Evolutionary conservation across 179 eudicot genomes (phyloP).

Genomic region (Gypsophila paniculata): DNA sequence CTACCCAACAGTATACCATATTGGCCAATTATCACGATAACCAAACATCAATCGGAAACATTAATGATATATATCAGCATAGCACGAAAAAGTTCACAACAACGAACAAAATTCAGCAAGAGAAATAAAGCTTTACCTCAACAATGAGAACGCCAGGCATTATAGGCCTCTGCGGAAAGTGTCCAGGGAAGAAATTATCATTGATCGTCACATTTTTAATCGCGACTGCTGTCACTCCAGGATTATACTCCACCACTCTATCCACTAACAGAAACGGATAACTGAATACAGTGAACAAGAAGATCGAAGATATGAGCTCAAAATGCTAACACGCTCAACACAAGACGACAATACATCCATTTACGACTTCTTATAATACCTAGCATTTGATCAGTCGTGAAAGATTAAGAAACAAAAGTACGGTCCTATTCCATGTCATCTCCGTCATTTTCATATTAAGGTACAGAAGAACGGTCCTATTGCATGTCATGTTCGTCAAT

Average conservation of each 20-base stretch:
- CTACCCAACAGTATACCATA: too few relatives aligned
- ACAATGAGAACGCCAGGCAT: slow-evolving; percentile 99
- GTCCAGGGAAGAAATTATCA: slow-evolving; percentile 96
- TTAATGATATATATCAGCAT: background rate
- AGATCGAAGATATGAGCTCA: background rate
- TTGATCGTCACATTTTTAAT: slow-evolving; percentile 95
- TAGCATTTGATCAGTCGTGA: background rate
- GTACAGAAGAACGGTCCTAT: background rate
- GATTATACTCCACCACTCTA: slow-evolving; percentile 88
- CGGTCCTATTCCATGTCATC: too few relatives aligned
- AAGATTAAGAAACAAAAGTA: background rate
- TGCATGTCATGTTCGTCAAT: too few relatives aligned
- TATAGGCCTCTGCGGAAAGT: slow-evolving; percentile 96
- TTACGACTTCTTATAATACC: too few relatives aligned
- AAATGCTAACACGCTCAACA: background rate
- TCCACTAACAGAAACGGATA: slow-evolving; percentile 94
- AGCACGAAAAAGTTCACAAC: background rate
- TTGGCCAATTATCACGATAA: background rate
- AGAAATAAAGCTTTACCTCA: slow-evolving; percentile 39
- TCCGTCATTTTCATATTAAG: too few relatives aligned
- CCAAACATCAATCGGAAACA: background rate
- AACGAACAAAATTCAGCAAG: background rate
- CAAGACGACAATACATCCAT: background rate
- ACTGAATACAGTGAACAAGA: slow-evolving; percentile 26
- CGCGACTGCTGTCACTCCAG: slow-evolving; percentile 95